Evolutionary conservation across 768 basidiomycete genomes (phyloP).

Genomic region (Dioszegia aurantiaca): DNA sequence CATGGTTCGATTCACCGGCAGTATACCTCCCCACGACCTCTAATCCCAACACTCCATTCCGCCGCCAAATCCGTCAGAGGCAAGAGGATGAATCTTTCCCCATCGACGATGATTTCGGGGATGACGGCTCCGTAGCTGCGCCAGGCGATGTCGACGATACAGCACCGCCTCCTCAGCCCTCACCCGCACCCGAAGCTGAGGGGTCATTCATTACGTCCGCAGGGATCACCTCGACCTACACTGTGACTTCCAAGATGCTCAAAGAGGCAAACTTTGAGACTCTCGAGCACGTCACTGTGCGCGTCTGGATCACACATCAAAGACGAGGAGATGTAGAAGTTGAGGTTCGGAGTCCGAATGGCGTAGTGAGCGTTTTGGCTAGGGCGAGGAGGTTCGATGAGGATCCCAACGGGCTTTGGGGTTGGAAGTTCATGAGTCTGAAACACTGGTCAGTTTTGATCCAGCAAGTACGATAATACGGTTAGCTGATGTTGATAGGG

Average conservation of each 20-base stretch:
- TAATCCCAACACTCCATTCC: conserved; percentile 23
- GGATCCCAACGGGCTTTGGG: conserved; percentile 70
- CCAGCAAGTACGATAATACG: too few species aligned
- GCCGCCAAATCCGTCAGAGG: conserved; percentile 61
- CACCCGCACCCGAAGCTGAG: conserved; percentile 36
- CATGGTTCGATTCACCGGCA: conserved; percentile 76
- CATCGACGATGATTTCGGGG: too few species aligned
- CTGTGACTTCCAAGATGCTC: conserved; percentile 67
- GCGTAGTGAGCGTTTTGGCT: conserved; percentile 79
- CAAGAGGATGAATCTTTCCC: conserved; percentile 51
- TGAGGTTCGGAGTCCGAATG: conserved; percentile 77
- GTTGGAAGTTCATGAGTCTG: conserved; percentile 97
- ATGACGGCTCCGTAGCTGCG: not conserved
- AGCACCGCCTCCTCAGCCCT: conserved; percentile 4
- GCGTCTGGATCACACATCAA: conserved; percentile 87
- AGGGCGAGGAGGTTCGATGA: conserved; percentile 66
- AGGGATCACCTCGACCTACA: conserved; percentile 66
- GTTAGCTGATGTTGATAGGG: conserved; percentile 60
- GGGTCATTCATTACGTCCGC: conserved; percentile 59
- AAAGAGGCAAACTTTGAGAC: conserved; percentile 72
- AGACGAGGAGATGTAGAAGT: conserved; percentile 90
- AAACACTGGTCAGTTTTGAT: conserved; percentile 94
- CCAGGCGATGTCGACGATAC: not conserved
- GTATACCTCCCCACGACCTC: conserved; percentile 52
- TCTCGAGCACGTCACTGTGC: conserved; percentile 87